phyloP scores from a whole-genome alignment of 2,329 filamentous ascomycete species.

The Penicillium digitatum region DNA sequence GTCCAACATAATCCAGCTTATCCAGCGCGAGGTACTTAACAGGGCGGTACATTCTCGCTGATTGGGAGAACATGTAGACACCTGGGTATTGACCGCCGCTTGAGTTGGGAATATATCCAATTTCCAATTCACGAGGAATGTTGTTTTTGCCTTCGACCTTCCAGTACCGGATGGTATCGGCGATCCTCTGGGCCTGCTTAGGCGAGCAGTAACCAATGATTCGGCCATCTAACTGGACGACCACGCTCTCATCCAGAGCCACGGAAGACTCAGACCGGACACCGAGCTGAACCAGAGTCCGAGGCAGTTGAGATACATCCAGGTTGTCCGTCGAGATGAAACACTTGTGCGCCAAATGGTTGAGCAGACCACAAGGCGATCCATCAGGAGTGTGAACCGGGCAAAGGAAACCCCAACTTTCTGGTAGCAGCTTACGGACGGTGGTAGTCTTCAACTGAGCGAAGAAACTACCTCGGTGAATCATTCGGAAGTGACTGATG shows the following conservation, averaged over 20 bases:
- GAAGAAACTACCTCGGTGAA: slow-evolving; percentile 98
- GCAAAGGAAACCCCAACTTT: slow-evolving; percentile 97
- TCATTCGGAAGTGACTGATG: slow-evolving; percentile 98
- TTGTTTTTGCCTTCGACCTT: slow-evolving; percentile 83
- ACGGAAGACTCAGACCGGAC: slow-evolving; percentile 72
- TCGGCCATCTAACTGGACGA: slow-evolving; percentile 83
- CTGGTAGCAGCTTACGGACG: slow-evolving; percentile 88
- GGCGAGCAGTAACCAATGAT: slow-evolving; percentile 89
- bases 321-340: slow-evolving; percentile 73
- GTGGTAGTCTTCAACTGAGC: slow-evolving; percentile 96
- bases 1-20: slow-evolving; percentile 81
- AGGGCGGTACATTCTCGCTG: slow-evolving; percentile 82
- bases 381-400: slow-evolving; percentile 97
- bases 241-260: slow-evolving; percentile 75
- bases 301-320: slow-evolving; percentile 70
- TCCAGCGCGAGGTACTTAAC: slow-evolving; percentile 88
- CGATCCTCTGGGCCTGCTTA: slow-evolving; percentile 73
- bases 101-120: slow-evolving; percentile 85
- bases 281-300: slow-evolving; percentile 73
- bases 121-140: slow-evolving; percentile 79
- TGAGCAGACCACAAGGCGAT: slow-evolving; percentile 86
- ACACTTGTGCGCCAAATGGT: slow-evolving; percentile 94
- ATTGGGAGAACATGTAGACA: slow-evolving; percentile 84
- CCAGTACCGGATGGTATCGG: slow-evolving; percentile 87
- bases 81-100: slow-evolving; percentile 93